phyloP scores from a whole-genome alignment of 192 early-diverging fungal genomes.

The Podila verticillata region DNA sequence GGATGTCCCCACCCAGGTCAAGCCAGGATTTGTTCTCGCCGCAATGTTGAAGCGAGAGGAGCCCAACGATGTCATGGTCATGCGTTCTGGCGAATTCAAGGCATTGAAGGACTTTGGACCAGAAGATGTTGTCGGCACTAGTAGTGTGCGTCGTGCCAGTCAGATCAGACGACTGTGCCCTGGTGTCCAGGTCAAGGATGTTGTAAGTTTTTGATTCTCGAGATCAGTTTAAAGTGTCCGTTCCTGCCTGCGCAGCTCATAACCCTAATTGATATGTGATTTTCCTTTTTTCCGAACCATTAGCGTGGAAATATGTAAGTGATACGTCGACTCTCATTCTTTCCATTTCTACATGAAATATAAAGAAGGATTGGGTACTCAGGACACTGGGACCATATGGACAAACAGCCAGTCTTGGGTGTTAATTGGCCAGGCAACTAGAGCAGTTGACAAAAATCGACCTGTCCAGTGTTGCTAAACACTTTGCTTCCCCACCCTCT shows the following conservation, averaged over 20 bases:
- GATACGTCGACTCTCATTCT: neutral
- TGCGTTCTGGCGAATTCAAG: conserved; percentile 55
- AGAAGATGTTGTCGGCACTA: conserved; percentile 87
- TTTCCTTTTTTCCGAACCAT: neutral
- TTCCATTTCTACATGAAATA: neutral
- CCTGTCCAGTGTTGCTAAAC: neutral
- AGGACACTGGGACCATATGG: too few relatives aligned
- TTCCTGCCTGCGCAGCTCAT: neutral
- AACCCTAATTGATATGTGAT: neutral
- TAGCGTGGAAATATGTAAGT: conserved; percentile 46
- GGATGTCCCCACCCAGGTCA: conserved; percentile 90
- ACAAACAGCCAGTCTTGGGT: too few relatives aligned
- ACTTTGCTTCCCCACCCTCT: conserved; percentile 2
- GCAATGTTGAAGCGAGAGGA: conserved; percentile 91
- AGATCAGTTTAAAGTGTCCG: neutral
- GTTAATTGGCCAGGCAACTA: too few relatives aligned
- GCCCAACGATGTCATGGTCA: conserved; percentile 88
- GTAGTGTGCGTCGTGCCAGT: conserved; percentile 86
- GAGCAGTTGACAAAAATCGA: too few relatives aligned
- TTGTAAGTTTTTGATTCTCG: conserved; percentile 60
- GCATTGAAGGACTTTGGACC: conserved; percentile 71
- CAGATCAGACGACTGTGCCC: conserved; percentile 87
- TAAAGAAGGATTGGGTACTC: neutral
- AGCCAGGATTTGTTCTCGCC: conserved; percentile 81
- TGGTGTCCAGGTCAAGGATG: conserved; percentile 76